Percentiles rank a stretch among this genome's conserved stretches.
These are phyloP conservation scores for Rhodomyrtus psidioides DNA, from an alignment of 441 rosid genomes.

Conservation along the genomic window DNA sequence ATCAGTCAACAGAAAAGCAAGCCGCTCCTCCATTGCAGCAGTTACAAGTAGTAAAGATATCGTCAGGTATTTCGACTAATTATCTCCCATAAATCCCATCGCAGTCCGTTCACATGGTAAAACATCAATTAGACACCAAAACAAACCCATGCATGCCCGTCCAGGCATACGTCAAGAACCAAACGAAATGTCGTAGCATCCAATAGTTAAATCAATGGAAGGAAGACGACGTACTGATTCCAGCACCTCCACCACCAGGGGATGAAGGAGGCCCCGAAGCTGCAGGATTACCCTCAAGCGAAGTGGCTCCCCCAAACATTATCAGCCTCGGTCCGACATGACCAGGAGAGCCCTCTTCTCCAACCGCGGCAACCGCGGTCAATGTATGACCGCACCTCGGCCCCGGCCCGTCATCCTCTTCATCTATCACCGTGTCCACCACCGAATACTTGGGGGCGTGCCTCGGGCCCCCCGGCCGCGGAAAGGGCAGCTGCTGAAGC, in stretches of 20 bases:
- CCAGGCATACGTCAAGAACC: background rate
- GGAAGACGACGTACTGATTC: conserved; percentile 59
- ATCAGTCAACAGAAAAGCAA: background rate
- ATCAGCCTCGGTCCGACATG: conserved; percentile 86
- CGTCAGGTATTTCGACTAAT: background rate
- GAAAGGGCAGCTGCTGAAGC: conserved; percentile 17
- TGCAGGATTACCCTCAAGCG: conserved; percentile 89
- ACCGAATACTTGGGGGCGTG: conserved; percentile 84
- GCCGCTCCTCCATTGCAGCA: background rate
- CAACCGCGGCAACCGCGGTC: conserved; percentile 90
- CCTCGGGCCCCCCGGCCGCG: conserved; percentile 56
- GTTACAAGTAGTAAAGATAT: background rate
- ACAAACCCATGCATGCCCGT: background rate
- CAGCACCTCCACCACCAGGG: conserved; percentile 94
- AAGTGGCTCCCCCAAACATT: conserved; percentile 95
- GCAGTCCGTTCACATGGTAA: background rate
- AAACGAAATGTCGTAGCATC: background rate
- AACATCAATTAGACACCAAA: background rate
- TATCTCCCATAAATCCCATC: background rate
- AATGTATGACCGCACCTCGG: conserved; percentile 96
- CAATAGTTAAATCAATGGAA: background rate
- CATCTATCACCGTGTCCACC: conserved; percentile 72
- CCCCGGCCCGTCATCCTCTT: conserved; percentile 91
- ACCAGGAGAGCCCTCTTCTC: conserved; percentile 79
- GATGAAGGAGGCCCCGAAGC: conserved; percentile 85